Evolutionary conservation across 441 rosid species (phyloP).

Genomic region (Macaranga tanarius): DNA sequence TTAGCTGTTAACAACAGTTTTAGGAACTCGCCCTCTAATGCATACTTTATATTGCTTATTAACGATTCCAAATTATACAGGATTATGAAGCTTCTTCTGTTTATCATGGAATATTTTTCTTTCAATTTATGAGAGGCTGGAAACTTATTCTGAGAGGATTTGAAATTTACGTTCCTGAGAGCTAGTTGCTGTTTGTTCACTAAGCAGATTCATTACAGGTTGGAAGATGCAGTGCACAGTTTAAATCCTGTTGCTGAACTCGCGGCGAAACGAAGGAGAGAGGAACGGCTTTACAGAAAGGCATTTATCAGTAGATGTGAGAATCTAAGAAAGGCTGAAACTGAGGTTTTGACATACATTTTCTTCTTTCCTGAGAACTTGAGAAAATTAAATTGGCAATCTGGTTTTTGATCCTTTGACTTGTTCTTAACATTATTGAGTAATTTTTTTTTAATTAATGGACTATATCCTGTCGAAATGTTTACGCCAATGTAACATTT

Average conservation of each 20-base stretch:
- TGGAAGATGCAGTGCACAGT: slow-evolving; percentile 39
- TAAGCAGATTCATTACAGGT: slow-evolving; percentile 36
- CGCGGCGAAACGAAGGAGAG: slow-evolving; percentile 29
- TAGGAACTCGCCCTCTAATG: no score
- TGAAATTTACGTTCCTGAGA: background rate
- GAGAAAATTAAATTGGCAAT: background rate
- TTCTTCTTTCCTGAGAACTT: background rate
- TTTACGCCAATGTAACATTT: background rate
- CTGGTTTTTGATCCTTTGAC: background rate
- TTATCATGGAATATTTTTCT: no score
- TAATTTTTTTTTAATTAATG: background rate
- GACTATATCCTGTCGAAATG: background rate
- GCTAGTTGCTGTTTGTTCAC: background rate
- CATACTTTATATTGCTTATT: background rate
- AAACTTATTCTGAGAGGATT: background rate
- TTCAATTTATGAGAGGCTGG: background rate
- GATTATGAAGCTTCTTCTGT: background rate
- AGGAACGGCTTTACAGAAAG: slow-evolving; percentile 47
- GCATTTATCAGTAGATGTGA: slow-evolving; percentile 63
- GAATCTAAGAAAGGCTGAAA: slow-evolving; percentile 79
- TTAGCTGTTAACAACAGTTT: no score
- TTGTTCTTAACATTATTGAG: background rate
- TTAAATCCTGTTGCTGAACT: slow-evolving; percentile 32
- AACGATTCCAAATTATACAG: background rate
- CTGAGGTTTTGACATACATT: slow-evolving; percentile 48